Evolutionary conservation across 1,284 basidiomycete species (phyloP), one percentile per base, ranked within the genome.

Genomic region (Calocybe gambosa): DNA sequence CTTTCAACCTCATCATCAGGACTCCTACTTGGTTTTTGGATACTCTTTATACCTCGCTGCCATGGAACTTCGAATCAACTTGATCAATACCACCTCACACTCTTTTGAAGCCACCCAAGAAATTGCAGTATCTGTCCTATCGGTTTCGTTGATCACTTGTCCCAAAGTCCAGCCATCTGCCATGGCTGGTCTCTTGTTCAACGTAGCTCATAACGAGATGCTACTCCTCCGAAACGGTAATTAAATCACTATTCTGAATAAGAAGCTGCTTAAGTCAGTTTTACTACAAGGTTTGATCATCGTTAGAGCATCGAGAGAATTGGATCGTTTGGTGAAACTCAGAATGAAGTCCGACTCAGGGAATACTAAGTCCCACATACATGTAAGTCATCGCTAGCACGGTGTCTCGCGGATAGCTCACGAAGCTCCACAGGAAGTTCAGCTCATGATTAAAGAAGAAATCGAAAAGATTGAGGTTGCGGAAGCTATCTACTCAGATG

Each of bases 11-110:
- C 56, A 38, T 47, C 55, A 28, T 50, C 55, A 42, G 21, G 55
- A 56, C 1, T 55, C 59, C 3, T 45, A 60, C 3, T 50, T 62
- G 35, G 53, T 61, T 10, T 59, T 58, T 38, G 59, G 55, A 20
- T 64, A 64, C 35, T 59, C 59, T 13, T 39, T 62, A 2, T 64
- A 60, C 43, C 49, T 65, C n/a, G 58, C 57, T 46, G 58, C 59
- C 36, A 49, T 55, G 18, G 53, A 59, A 4, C 50, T 64, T 1
- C 58, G 62, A 8, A 51, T 54, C 16, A 55, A 54, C 38, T 50
- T 58, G 5, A 45, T 39, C 39, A 45, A 50, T 12, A 54, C 55
- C 8, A 46, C 51, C 0, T 43, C 46, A 13, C 42, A 53, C 5
- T 42, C 51, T 0, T 63, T 60, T 38, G 48, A 59, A 29, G 55